phyloP scores from a whole-genome alignment of 208 protist genomes.

The Entamoeba nuttalli region DNA sequence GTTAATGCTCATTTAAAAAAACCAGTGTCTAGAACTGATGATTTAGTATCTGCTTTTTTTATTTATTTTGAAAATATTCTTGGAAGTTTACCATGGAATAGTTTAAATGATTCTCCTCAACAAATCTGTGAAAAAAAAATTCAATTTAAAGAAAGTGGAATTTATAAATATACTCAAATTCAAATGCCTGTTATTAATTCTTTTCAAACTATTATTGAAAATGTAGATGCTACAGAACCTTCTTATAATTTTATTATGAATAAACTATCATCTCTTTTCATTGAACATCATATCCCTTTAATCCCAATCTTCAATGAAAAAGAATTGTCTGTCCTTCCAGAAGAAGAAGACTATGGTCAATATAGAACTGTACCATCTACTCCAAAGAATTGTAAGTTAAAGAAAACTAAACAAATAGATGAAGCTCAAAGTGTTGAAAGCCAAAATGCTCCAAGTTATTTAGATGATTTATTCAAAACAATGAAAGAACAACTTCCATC shows the following conservation, averaged over 20 bases:
- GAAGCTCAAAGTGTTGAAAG: too few relatives aligned
- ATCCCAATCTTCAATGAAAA: too few relatives aligned
- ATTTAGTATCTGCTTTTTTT: not conserved
- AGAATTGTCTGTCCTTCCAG: too few relatives aligned
- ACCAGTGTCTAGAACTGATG: not conserved
- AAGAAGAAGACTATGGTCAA: too few relatives aligned
- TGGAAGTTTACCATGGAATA: not conserved
- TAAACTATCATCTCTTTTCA: too few relatives aligned
- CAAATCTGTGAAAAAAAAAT: not conserved
- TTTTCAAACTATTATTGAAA: not conserved
- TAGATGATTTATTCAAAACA: not conserved
- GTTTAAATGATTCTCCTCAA: not conserved
- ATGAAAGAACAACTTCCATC: not conserved
- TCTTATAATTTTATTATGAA: too few relatives aligned
- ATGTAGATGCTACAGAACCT: too few relatives aligned
- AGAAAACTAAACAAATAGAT: too few relatives aligned
- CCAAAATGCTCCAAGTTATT: not conserved
- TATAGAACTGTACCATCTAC: too few relatives aligned
- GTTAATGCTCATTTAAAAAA: not conserved
- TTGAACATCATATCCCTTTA: too few relatives aligned
- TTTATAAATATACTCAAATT: not conserved
- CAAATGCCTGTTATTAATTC: not conserved
- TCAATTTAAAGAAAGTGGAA: not conserved
- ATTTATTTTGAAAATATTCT: not conserved
- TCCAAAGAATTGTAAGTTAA: too few relatives aligned